Evolutionary conservation across 768 basidiomycete species (phyloP), one percentile per base, ranked within the genome.

Genomic region (Sporobolomyces pararoseus): DNA sequence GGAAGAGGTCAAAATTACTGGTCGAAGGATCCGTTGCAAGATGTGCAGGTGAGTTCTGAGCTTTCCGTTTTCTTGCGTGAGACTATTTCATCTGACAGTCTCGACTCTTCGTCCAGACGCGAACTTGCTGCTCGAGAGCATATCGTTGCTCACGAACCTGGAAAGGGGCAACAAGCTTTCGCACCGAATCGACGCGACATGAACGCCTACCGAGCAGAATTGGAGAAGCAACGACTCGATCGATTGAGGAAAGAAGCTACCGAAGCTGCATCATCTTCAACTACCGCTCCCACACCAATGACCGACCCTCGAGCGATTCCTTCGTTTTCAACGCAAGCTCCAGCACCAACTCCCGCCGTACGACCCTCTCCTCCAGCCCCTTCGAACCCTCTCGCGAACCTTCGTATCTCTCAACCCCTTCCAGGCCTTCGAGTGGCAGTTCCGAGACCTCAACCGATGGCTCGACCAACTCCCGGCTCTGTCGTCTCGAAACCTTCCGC

Each of bases 41-140:
- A 75, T 74, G 65, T 73, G 75, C 50, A 25, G 70, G 66, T 76
- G 27, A 25, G 75, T 59, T 21, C 34, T 23, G 21, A 0, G 0
- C 16, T 2, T 27, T 34, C 32, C 17, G 49, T 23, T 21, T 5
- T 6, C 35, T 21, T 7, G n/a, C 13, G 1, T 7, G 7, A 1
- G 2, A 37, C 9, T 19, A 35, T 31, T 12, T 9, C n/a, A n/a
- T 9, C 23, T 21, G 21, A 7, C 4, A 6, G 5, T 62, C 47
- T 9, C 17, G 10, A 42, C 27, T 49, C 44, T 3, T 4, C 10
- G 2, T 23, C 42, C 55, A 73, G 77, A 42, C 70, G 76, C 5
- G 76, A 77, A 37, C 69, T 77, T n/a, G 77, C 76, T 1, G 75
- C 73, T 23, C 68, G 77, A 6, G 77, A 78, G 27, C 75, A 78